A percentile compares a stretch with the other conserved stretches of the same genome.
These are phyloP conservation scores for Suillus brevipes DNA, from an alignment of 768 basidiomycete species.

Conservation along the genomic window DNA sequence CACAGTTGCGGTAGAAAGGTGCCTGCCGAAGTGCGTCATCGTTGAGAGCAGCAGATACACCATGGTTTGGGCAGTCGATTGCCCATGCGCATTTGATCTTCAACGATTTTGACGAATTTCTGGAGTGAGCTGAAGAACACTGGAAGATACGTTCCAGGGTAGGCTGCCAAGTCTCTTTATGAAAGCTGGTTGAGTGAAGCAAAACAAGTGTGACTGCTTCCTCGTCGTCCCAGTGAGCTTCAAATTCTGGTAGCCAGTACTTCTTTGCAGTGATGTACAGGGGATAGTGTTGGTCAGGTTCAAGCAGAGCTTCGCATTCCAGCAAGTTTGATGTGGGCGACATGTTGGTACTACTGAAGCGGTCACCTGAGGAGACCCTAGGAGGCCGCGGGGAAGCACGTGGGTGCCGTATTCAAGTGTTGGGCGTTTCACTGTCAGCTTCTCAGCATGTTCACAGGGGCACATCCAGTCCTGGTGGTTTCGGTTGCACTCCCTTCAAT, in stretches of 20 bases:
- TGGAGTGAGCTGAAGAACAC: slow-evolving; percentile 11
- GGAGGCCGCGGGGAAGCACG: neutral
- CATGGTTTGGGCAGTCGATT: slow-evolving; percentile 75
- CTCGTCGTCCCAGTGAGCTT: slow-evolving; percentile 35
- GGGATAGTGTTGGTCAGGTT: slow-evolving; percentile 44
- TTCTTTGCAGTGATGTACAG: slow-evolving; percentile 57
- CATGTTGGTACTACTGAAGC: neutral
- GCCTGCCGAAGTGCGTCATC: slow-evolving; percentile 42
- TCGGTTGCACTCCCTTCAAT: neutral
- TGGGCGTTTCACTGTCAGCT: neutral
- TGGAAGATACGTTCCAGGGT: slow-evolving; percentile 50
- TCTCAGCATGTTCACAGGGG: slow-evolving; percentile 2
- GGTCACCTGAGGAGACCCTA: neutral
- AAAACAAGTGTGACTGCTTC: slow-evolving; percentile 56
- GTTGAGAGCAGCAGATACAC: slow-evolving; percentile 58
- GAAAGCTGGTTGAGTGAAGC: slow-evolving; percentile 72
- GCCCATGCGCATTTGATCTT: slow-evolving; percentile 51
- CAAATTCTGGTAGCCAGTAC: slow-evolving; percentile 48
- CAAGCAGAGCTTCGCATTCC: slow-evolving; percentile 33
- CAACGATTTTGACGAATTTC: neutral
- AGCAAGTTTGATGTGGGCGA: slow-evolving; percentile 11
- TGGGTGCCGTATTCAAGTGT: neutral
- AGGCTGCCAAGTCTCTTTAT: slow-evolving; percentile 76
- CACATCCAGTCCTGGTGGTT: neutral
- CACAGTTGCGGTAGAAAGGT: slow-evolving; percentile 49